A percentile compares a stretch with the other conserved stretches of the same genome.
Conservation (phyloP, 2,329 filamentous ascomycete species). For the Diaporthe batatas region DNA sequence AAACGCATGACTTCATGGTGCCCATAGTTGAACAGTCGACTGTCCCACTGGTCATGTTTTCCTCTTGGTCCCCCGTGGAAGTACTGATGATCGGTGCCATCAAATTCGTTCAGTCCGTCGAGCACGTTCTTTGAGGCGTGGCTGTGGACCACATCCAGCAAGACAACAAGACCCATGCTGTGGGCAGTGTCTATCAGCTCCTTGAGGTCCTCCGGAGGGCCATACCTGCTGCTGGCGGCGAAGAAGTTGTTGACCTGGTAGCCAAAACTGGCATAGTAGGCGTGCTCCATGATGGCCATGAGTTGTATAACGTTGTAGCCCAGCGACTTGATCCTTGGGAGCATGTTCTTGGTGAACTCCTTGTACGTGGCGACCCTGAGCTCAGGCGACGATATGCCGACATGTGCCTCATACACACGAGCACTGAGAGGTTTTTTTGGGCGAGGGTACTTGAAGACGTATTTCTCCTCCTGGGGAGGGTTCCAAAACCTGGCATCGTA, state of each 20-base stretch:
- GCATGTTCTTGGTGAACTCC: slow-evolving; percentile 93
- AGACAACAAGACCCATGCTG: slow-evolving; percentile 87
- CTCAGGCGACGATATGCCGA: slow-evolving; percentile 95
- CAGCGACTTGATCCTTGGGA: slow-evolving; percentile 88
- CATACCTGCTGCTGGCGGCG: slow-evolving; percentile 95
- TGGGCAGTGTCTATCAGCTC: slow-evolving; percentile 97
- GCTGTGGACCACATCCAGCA: slow-evolving; percentile 96
- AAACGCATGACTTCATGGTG: slow-evolving; percentile 96
- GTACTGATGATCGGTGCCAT: slow-evolving; percentile 94
- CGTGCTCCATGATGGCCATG: slow-evolving; percentile 99
- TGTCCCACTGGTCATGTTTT: slow-evolving; percentile 94
- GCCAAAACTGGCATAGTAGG: slow-evolving; percentile 98
- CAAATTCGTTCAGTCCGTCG: slow-evolving; percentile 95
- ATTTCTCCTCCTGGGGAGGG: slow-evolving; percentile 80
- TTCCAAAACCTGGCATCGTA: slow-evolving; percentile 99
- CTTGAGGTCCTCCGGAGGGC: slow-evolving; percentile 92
- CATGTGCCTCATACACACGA: slow-evolving; percentile 99
- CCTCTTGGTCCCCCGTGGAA: slow-evolving; percentile 91
- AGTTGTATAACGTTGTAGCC: slow-evolving; percentile 98
- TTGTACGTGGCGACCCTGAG: slow-evolving; percentile 93
- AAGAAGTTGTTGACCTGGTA: slow-evolving; percentile 99
- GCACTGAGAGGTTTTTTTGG: slow-evolving; percentile 87
- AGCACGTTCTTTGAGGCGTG: slow-evolving; percentile 98
- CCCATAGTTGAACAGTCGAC: slow-evolving; percentile 96
- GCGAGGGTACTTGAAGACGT: slow-evolving; percentile 85